Conservation (phyloP, 441 rosid genomes). For the Populus hybrid region DNA sequence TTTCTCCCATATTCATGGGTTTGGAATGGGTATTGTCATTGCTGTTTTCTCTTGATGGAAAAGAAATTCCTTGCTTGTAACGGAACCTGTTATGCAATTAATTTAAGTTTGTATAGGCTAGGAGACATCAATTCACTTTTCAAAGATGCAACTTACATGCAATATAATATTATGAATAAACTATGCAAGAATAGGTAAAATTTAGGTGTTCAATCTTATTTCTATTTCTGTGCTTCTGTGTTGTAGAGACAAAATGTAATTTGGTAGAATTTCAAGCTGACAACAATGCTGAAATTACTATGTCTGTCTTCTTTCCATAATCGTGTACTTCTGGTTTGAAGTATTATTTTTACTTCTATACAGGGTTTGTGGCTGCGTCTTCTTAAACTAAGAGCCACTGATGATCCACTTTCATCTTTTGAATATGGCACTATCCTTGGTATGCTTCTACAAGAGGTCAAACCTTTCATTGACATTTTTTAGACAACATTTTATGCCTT, state of each 20-base stretch:
- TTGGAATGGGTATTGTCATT: neutral
- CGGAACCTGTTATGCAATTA: neutral
- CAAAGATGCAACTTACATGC: neutral
- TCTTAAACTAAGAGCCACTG: constrained; percentile 80
- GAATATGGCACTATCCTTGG: constrained; percentile 98
- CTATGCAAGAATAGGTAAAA: neutral
- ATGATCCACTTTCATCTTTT: constrained; percentile 99
- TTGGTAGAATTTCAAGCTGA: constrained; percentile 9
- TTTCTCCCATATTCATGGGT: constrained; percentile 14
- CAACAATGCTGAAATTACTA: constrained; percentile 16
- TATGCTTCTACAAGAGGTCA: constrained; percentile 28
- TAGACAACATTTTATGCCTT: neutral
- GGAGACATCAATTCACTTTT: neutral
- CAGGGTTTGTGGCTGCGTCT: constrained; percentile 99
- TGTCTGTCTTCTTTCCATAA: neutral
- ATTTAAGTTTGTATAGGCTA: neutral
- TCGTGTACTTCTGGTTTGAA: neutral
- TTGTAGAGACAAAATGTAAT: neutral
- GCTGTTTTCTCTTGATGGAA: neutral
- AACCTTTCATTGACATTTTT: constrained; percentile 13
- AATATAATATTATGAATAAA: too few relatives aligned
- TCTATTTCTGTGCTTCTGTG: neutral
- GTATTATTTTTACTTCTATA: constrained; percentile 13
- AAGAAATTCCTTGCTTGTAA: neutral
- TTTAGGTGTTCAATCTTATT: neutral